Percentiles rank a stretch among this genome's conserved stretches.
Conservation (phyloP, 768 basidiomycete genomes). For the Leucosporidium scottii region DNA sequence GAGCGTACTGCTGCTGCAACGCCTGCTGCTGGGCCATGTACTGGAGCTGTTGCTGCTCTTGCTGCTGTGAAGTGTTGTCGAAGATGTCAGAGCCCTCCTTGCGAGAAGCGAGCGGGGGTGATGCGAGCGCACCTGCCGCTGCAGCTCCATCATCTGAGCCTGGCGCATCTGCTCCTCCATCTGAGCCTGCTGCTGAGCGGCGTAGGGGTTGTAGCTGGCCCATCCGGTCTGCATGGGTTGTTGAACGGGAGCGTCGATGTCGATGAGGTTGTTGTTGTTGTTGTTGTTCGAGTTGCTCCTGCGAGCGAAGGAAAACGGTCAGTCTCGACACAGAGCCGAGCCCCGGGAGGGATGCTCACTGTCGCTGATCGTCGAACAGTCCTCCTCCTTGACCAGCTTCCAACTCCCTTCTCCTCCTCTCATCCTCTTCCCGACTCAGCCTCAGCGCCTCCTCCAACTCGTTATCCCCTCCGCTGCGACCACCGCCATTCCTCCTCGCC, state of each 20-base stretch:
- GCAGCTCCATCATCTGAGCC: constrained; percentile 79
- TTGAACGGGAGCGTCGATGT: constrained; percentile 49
- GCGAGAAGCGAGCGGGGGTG: no score
- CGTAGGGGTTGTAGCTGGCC: constrained; percentile 88
- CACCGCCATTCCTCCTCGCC: constrained; percentile 42
- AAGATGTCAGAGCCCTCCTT: background rate
- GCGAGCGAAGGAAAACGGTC: background rate
- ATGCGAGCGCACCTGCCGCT: constrained; percentile 54
- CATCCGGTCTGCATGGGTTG: constrained; percentile 45
- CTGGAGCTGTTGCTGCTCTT: constrained; percentile 7
- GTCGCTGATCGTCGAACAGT: constrained; percentile 79
- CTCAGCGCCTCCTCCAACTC: constrained; percentile 75
- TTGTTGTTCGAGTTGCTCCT: constrained; percentile 24
- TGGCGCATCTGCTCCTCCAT: constrained; percentile 46
- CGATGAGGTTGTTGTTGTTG: constrained; percentile 33
- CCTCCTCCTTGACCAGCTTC: constrained; percentile 65
- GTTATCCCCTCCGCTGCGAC: constrained; percentile 61
- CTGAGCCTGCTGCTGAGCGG: constrained; percentile 34
- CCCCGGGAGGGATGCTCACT: constrained; percentile 50
- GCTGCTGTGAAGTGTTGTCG: background rate
- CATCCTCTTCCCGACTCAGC: constrained; percentile 86
- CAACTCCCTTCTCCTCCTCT: constrained; percentile 59
- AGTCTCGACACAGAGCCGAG: constrained; percentile 15
- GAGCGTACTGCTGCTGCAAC: constrained; percentile 41
- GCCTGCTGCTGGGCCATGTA: constrained; percentile 29